phyloP scores from a whole-genome alignment of 805 yeast species.

The Candida broadrunensis region DNA sequence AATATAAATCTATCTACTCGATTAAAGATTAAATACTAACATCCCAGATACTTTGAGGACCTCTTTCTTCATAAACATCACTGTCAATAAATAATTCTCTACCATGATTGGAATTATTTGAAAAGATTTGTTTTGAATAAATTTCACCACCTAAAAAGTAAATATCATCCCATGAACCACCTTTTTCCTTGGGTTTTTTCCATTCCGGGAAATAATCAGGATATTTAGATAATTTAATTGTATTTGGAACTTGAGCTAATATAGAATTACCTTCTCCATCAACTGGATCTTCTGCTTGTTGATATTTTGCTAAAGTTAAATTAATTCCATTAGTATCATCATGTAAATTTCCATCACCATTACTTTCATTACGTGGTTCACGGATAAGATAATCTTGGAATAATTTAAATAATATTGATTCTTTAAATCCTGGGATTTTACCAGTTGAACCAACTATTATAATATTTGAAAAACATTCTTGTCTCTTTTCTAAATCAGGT shows the following conservation, averaged over 20 bases:
- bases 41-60: slow-evolving; percentile 85
- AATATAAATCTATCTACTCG: neutral
- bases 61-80: slow-evolving; percentile 71
- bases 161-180: slow-evolving; percentile 69
- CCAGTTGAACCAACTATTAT: slow-evolving; percentile 78
- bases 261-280: slow-evolving; percentile 25
- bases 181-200: slow-evolving; percentile 54
- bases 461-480: slow-evolving; percentile 81
- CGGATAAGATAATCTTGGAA: slow-evolving; percentile 51
- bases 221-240: slow-evolving; percentile 61
- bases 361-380: slow-evolving; percentile 20
- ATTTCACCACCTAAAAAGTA: slow-evolving; percentile 85
- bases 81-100: slow-evolving; percentile 64
- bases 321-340: slow-evolving; percentile 27
- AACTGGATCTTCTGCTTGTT: slow-evolving; percentile 36
- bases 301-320: slow-evolving; percentile 40
- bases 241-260: slow-evolving; percentile 72
- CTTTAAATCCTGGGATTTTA: slow-evolving; percentile 71
- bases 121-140: slow-evolving; percentile 80
- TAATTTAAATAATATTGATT: slow-evolving; percentile 60
- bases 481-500: slow-evolving; percentile 68
- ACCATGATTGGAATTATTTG: slow-evolving; percentile 50
- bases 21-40: slow-evolving; percentile 15
- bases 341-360: slow-evolving; percentile 21
- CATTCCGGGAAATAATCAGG: slow-evolving; percentile 96